A percentile compares a stretch with the other conserved stretches of the same genome.
These are phyloP conservation scores for Cenchrus americanus DNA, from an alignment of 176 grass and related monocot species.

Conservation along the genomic window DNA sequence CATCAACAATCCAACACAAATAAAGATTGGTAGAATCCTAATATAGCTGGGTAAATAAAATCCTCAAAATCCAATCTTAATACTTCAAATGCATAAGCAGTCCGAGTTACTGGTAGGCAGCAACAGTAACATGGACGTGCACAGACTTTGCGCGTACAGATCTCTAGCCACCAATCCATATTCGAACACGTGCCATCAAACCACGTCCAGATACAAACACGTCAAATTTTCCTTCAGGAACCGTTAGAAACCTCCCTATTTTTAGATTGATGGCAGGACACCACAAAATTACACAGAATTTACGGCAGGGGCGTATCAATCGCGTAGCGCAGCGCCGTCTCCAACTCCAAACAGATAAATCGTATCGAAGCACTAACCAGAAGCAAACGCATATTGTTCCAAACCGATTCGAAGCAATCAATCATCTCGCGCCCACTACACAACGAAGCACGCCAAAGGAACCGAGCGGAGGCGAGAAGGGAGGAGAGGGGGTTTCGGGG, in stretches of 20 bases:
- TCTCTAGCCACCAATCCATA: constrained; percentile 20
- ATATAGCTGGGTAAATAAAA: neutral
- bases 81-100: constrained; percentile 8
- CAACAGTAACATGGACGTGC: neutral
- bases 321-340: neutral
- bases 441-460: neutral
- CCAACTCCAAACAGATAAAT: constrained; percentile 13
- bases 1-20: neutral
- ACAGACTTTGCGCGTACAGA: constrained; percentile 22
- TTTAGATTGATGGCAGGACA: neutral
- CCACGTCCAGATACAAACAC: constrained; percentile 2
- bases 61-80: constrained; percentile 10
- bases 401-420: constrained; percentile 13
- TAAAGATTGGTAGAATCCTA: neutral
- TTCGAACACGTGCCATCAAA: constrained; percentile 13
- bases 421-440: neutral
- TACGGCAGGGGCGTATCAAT: constrained; percentile 31
- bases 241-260: neutral
- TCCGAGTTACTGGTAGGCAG: neutral
- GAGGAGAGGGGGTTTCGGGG: neutral
- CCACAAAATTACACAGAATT: constrained; percentile 18
- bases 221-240: neutral
- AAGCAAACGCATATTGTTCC: neutral
- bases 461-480: neutral
- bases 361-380: constrained; percentile 18